Percentiles rank a stretch among this genome's conserved stretches.
Evolutionary conservation across 1,139 yeast genomes (phyloP).

Genomic region (Starmera stellimalicola): DNA sequence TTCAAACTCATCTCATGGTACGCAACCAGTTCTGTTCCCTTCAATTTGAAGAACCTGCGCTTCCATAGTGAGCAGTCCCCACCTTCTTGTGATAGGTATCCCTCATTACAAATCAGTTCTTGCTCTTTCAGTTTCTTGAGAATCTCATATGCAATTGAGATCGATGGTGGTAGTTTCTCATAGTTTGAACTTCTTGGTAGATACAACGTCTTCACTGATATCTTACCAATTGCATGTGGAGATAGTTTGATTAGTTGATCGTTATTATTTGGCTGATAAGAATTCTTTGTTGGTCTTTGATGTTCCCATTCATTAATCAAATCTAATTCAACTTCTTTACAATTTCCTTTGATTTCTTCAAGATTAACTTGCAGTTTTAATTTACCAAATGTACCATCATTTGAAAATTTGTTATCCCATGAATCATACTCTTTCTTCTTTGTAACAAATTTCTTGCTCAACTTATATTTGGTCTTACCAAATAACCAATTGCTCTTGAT

Average conservation of each 20-base stretch:
- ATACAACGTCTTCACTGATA: constrained; percentile 67
- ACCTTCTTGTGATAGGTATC: constrained; percentile 68
- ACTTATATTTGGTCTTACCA: constrained; percentile 26
- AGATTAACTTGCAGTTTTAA: constrained; percentile 59
- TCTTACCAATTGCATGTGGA: constrained; percentile 57
- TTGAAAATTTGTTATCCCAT: constrained; percentile 54
- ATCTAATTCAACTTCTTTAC: constrained; percentile 43
- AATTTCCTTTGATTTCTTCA: constrained; percentile 42
- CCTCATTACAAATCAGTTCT: constrained; percentile 34
- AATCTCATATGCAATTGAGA: constrained; percentile 46
- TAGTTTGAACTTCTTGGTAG: constrained; percentile 47
- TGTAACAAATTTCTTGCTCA: constrained; percentile 43
- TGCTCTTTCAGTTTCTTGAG: constrained; percentile 38
- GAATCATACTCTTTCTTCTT: constrained; percentile 39
- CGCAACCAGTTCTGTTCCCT: constrained; percentile 54
- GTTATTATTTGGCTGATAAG: constrained; percentile 19
- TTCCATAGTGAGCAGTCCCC: constrained; percentile 64
- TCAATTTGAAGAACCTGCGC: constrained; percentile 50
- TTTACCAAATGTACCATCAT: constrained; percentile 84
- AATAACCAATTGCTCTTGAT: constrained; percentile 22
- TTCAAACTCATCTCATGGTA: constrained; percentile 54
- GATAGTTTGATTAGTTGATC: constrained; percentile 26
- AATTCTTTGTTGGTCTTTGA: no score
- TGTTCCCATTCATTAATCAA: constrained; percentile 85
- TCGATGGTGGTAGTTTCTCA: constrained; percentile 60